Base-by-base conservation (phyloP, 768 basidiomycete genomes). In the Lyophyllum shimeji region DNA sequence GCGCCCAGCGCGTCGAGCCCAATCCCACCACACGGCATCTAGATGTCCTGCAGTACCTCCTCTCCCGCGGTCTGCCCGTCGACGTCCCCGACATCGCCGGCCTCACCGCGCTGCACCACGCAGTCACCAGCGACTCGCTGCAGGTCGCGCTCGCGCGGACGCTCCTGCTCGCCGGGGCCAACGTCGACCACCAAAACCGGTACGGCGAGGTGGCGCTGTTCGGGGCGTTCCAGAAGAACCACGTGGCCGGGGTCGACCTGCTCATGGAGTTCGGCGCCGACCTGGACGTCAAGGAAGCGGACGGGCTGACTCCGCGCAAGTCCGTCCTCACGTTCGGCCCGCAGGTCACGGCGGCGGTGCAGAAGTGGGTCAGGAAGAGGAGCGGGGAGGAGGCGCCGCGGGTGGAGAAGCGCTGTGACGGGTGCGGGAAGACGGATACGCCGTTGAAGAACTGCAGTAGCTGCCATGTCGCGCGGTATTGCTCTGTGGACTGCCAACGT, bases 401-500 rank as follows among this genome's bases (percentile, higher is more conserved):
- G 60, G 71, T 72, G n/a, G 76, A 73, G 60, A 82, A 79, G 60
- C 64, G 58, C 34, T 86, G 84, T 56, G 79, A 75, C 18, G 49
- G 57, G 3, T 80, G 77, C 50, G 60, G 60, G 23, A 62, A 63
- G 42, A 48, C 37, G 11, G 56, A 65, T 15, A 67, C 59, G 15
- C 57, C 68, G 17, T 54, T 83, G 54, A 79, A 71, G 62, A 69
- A 67, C 48, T 83, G 84, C 50, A 58, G 66, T 2, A 67, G 69
- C 25, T 85, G 84, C 47, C 73, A 71, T 15, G 63, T 78, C 0
- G 72, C 70, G 4, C 67, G 77, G 21, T 86, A 86, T 57, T 86
- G 84, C 53, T 82, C 82, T 5, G 59, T 67, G 1, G 76, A 76
- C 29, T 84, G 85, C 57, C 85, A 85, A 66, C 68, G 84, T 82